Base-by-base conservation (phyloP, 768 basidiomycete genomes). In the Hericium alpestre region DNA sequence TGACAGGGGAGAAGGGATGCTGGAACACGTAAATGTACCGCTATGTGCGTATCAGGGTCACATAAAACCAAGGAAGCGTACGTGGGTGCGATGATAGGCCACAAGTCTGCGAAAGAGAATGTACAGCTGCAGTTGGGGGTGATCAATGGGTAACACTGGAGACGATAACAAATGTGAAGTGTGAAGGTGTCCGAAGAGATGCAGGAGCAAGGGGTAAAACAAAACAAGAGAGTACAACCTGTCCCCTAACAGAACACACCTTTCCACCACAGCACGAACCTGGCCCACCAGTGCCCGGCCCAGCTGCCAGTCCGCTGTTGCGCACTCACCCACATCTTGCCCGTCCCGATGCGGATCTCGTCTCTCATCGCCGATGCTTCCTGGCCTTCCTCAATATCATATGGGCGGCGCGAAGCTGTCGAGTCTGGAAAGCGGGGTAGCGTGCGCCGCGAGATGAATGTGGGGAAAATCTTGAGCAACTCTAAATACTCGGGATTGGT, bases 261-360 rank as follows among this genome's bases (percentile, higher is more conserved):
- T 68, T 79, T 81, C 80, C 83, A 89, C 92, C 92, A 93, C 49
- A 83, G 69, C 63, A 81, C 72, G 65, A 93, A 82, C 60, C 86
- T 76, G 47, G 80, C 80, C 89, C 89, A 93, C 81, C 83, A 87
- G 47, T 80, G 75, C 20, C 91, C 90, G 65, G 81, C 74, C 82
- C 84, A 92, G 11, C 81, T 85, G 27, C 77, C 75, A 40, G 71
- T 70, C 39, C 92, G 82, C 47, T 70, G 65, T 63, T 78, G 81
- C 20, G 75, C 66, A 56, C 88, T 83, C 27, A 90, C 71, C 84
- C 87, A 90, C 80, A 94, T 86, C 50, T 77, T 74, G 8, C 91
- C 91, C n/a, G 91, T 93, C 18, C 91, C 91, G 67, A 82, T 81
- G 32, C 77, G 79, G 57, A 92, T 77, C 38, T 78, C 78, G 56